Evolutionary conservation across 345 rosid species (phyloP), one percentile per base, ranked within the genome.

Genomic region (Mercurialis annua): DNA sequence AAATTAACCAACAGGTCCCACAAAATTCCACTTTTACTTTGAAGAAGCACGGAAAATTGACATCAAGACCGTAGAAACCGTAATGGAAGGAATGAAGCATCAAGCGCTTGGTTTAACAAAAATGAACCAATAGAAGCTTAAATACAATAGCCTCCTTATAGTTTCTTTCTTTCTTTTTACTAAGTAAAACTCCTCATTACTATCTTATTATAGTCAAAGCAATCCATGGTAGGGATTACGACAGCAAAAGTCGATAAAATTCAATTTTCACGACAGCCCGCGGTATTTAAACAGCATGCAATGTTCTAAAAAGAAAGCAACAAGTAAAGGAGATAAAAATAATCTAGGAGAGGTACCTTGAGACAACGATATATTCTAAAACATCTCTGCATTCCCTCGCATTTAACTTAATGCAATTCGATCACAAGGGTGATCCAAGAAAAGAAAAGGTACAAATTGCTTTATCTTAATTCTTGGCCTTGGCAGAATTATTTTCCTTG

Each of bases 401-500:
- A 17, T 69, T 59, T 55, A 23, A 43, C 53, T 51, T 56, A 36
- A 62, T 43, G 68, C 70, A 59, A 64, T 46, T 70, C 77, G 43
- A 68, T 59, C 50, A 56, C 70, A 64, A 36, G 11, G 50, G 38
- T 72, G 72, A 65, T 76, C 74, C 81, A 70, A 61, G 65, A 44
- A 58, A 54, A 67, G 54, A 52, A 49, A 55, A 73, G 12, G 64
- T 67, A 59, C 51, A 66, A 46, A 26, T 54, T 17, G 50, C 18
- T 46, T 58, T 38, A 15, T 40, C 65, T 83, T 74, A 87, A 75
- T 85, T 87, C 84, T 91, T 94, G 81, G 99, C 97, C 81, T 81
- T 91, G 65, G 77, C 7, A 21, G 92, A 80, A 79, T 94, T 91
- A 81, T 84, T 91, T 59, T 89, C 97, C 82, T 84, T 91, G 60